Conservation (phyloP, 495 filamentous ascomycete genomes). For the Penicillium diatomitis region DNA sequence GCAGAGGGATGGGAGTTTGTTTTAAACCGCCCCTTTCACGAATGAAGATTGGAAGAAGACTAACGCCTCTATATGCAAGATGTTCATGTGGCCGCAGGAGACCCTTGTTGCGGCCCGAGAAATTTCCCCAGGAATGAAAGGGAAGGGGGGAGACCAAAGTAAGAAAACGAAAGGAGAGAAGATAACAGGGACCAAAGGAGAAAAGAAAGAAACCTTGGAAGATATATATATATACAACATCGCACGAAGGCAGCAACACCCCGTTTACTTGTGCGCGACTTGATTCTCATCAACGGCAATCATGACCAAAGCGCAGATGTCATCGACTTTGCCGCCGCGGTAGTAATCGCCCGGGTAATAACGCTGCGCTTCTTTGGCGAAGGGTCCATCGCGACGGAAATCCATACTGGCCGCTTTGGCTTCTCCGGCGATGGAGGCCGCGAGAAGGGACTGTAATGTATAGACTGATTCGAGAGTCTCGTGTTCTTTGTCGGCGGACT, state of each 20-base stretch:
- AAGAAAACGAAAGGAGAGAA: too few species aligned
- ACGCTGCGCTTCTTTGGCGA: conserved; percentile 86
- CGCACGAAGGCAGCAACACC: not conserved
- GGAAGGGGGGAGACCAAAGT: too few species aligned
- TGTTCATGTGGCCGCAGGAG: too few species aligned
- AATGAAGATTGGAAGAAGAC: too few species aligned
- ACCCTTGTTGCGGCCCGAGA: too few species aligned
- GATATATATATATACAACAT: not conserved
- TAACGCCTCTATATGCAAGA: too few species aligned
- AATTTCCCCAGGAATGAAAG: too few species aligned
- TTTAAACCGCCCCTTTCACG: too few species aligned
- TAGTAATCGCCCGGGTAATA: conserved; percentile 75
- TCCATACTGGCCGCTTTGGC: conserved; percentile 81
- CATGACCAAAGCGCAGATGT: conserved; percentile 73
- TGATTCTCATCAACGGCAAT: conserved; percentile 47
- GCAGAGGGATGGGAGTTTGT: too few species aligned
- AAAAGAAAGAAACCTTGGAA: not conserved
- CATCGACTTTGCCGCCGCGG: conserved; percentile 83
- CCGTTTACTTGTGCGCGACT: not conserved
- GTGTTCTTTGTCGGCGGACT: not conserved
- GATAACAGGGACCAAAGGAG: too few species aligned
- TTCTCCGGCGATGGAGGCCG: conserved; percentile 63
- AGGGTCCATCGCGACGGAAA: conserved; percentile 73
- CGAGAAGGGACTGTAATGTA: conserved; percentile 65
- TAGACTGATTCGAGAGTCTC: conserved; percentile 8